phyloP scores from a whole-genome alignment of 371 early-diverging fungal species.

The Rhizopus delemar region DNA sequence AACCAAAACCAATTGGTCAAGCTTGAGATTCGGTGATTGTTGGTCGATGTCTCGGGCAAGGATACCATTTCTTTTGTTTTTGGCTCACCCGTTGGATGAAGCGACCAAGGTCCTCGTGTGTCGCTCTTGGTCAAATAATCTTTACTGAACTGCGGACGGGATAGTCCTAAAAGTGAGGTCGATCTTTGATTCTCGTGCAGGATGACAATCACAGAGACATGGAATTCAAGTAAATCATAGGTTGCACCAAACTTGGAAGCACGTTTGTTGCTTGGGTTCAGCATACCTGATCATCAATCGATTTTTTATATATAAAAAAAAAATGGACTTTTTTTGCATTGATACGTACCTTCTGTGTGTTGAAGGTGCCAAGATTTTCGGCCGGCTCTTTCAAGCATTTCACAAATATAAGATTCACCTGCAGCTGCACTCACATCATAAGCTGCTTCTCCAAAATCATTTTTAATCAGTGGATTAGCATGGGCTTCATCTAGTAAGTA shows the following conservation, averaged over 20 bases:
- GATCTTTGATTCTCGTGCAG: constrained; percentile 75
- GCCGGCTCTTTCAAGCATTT: constrained; percentile 61
- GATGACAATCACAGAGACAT: constrained; percentile 63
- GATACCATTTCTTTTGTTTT: constrained; percentile 54
- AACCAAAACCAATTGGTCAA: constrained; percentile 76
- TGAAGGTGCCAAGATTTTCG: constrained; percentile 27
- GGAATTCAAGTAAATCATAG: constrained; percentile 58
- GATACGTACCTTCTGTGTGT: constrained; percentile 17
- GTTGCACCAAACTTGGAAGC: constrained; percentile 30
- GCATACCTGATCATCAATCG: constrained; percentile 5
- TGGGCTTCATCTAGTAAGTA: constrained; percentile 60
- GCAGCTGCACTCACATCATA: constrained; percentile 79
- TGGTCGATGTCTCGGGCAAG: constrained; percentile 38
- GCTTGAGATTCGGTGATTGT: constrained; percentile 22
- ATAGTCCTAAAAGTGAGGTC: constrained; percentile 47
- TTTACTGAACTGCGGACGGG: constrained; percentile 55
- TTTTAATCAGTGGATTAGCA: constrained; percentile 66
- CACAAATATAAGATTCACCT: constrained; percentile 62
- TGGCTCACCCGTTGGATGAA: constrained; percentile 55
- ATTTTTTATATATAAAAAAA: too few relatives aligned
- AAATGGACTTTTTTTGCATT: not conserved
- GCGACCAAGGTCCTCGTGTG: constrained; percentile 62
- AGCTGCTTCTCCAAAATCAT: constrained; percentile 72
- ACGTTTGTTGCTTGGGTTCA: constrained; percentile 23
- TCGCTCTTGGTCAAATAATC: constrained; percentile 53